Percentiles rank a stretch among this genome's conserved stretches.
These are phyloP conservation scores for Rhizopus sp. DNA, from an alignment of 371 early-diverging fungal species.

Conservation along the genomic window DNA sequence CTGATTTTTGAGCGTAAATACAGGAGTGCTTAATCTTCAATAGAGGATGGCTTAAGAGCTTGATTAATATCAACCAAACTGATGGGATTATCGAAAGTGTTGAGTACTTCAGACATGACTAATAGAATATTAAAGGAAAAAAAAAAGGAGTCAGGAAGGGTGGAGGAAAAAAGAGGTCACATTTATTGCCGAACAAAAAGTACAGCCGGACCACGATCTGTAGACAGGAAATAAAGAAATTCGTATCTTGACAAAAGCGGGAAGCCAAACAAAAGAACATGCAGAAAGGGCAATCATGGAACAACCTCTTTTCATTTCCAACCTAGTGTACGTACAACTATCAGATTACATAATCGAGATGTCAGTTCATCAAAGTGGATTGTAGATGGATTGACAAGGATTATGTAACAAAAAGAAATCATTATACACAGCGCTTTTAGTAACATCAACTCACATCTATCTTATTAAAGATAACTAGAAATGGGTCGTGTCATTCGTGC, in stretches of 20 bases:
- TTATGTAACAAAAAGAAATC: background rate
- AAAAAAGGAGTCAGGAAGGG: background rate
- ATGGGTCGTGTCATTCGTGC: conserved; percentile 82
- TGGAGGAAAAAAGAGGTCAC: conserved; percentile 5
- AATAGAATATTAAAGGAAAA: no score
- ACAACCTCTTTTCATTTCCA: conserved; percentile 22
- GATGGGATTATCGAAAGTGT: no score
- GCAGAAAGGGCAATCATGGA: conserved; percentile 7
- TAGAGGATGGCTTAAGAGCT: no score
- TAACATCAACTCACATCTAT: conserved; percentile 1
- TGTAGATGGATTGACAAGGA: conserved; percentile 1
- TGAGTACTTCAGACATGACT: no score
- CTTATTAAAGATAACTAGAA: conserved; percentile 2
- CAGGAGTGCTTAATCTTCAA: no score
- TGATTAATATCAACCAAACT: no score
- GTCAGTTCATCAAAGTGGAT: conserved; percentile 4
- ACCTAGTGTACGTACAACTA: conserved; percentile 18
- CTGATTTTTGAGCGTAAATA: no score
- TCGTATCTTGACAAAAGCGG: no score
- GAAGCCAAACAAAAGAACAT: conserved; percentile 3
- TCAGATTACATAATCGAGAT: conserved; percentile 4
- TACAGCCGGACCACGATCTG: no score
- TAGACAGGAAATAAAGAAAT: no score
- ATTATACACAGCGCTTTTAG: background rate
- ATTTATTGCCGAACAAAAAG: background rate